Evolutionary conservation across 352 stramenopile species (phyloP).

Genomic region (Phytophthora meadii): DNA sequence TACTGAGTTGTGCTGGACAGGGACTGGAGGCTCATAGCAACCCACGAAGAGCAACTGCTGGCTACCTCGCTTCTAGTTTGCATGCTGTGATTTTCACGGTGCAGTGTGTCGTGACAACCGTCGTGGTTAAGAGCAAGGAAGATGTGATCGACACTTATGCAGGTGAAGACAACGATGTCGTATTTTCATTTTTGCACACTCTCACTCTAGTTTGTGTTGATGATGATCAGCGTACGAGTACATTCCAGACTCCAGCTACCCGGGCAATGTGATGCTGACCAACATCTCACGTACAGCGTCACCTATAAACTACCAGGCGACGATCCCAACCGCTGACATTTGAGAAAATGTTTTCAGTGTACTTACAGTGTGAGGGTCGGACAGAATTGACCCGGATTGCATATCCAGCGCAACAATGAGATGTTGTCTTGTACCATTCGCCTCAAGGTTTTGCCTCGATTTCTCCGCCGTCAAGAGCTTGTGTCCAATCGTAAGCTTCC

Average conservation of each 20-base stretch:
- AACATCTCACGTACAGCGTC: constrained; percentile 47
- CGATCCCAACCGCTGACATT: constrained; percentile 70
- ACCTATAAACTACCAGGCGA: constrained; percentile 66
- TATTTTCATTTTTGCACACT: neutral
- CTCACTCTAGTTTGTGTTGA: too few species aligned
- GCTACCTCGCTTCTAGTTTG: constrained; percentile 53
- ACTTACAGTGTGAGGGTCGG: constrained; percentile 14
- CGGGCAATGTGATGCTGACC: constrained; percentile 48
- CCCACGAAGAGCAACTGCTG: constrained; percentile 37
- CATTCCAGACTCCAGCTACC: constrained; percentile 70
- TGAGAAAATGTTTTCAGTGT: constrained; percentile 34
- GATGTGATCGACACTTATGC: constrained; percentile 88
- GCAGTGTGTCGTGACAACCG: constrained; percentile 63
- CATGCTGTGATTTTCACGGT: constrained; percentile 68
- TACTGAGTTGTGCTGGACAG: constrained; percentile 25
- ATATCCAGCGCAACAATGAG: constrained; percentile 18
- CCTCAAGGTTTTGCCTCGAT: constrained; percentile 33
- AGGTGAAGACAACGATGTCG: constrained; percentile 34
- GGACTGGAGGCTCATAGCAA: constrained; percentile 51
- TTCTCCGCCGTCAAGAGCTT: constrained; percentile 70
- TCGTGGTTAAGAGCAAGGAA: constrained; percentile 80
- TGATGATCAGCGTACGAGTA: constrained; percentile 74
- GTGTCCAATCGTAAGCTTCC: constrained; percentile 79
- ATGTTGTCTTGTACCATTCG: constrained; percentile 7
- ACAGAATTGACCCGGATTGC: constrained; percentile 12